Conservation (phyloP, 2,329 filamentous ascomycete species). For the Aspergillus sp. region DNA sequence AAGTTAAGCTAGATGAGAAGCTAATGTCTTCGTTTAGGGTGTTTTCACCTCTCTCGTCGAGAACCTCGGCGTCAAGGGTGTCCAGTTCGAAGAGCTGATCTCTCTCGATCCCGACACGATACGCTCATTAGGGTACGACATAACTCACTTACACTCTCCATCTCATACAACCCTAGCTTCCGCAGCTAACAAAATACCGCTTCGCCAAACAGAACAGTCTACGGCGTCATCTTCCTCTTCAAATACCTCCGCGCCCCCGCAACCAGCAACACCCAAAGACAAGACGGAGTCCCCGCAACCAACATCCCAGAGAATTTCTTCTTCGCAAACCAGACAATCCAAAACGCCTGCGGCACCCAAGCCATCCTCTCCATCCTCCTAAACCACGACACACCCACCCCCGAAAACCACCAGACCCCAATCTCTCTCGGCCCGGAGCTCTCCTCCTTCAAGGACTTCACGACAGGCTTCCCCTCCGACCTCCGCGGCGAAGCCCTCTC, state of each 20-base stretch:
- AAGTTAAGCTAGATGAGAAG: background rate
- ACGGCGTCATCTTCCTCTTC: slow-evolving; percentile 99
- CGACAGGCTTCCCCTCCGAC: slow-evolving; percentile 77
- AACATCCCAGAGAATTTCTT: slow-evolving; percentile 65
- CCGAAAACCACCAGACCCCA: slow-evolving; percentile 17
- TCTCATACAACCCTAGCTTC: background rate
- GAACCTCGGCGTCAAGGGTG: slow-evolving; percentile 83
- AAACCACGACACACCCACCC: slow-evolving; percentile 63
- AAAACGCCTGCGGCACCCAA: slow-evolving; percentile 97
- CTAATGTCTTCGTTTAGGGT: slow-evolving; percentile 56
- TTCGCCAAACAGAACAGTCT: slow-evolving; percentile 61
- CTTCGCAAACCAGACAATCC: slow-evolving; percentile 96
- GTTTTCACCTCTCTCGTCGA: slow-evolving; percentile 98
- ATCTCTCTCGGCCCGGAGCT: slow-evolving; percentile 73
- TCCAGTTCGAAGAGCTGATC: slow-evolving; percentile 96
- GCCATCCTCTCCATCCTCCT: slow-evolving; percentile 87
- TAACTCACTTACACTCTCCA: background rate
- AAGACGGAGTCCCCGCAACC: slow-evolving; percentile 78
- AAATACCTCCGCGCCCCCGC: slow-evolving; percentile 67
- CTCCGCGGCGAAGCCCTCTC: slow-evolving; percentile 69
- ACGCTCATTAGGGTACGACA: slow-evolving; percentile 42
- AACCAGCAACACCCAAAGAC: slow-evolving; percentile 57
- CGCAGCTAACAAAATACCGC: background rate
- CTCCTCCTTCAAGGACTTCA: slow-evolving; percentile 82
- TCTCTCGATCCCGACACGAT: slow-evolving; percentile 72